Percentiles rank a stretch among this genome's conserved stretches.
Evolutionary conservation across 1,139 yeast species (phyloP).

Genomic region (Suhomyces yuchorum): DNA sequence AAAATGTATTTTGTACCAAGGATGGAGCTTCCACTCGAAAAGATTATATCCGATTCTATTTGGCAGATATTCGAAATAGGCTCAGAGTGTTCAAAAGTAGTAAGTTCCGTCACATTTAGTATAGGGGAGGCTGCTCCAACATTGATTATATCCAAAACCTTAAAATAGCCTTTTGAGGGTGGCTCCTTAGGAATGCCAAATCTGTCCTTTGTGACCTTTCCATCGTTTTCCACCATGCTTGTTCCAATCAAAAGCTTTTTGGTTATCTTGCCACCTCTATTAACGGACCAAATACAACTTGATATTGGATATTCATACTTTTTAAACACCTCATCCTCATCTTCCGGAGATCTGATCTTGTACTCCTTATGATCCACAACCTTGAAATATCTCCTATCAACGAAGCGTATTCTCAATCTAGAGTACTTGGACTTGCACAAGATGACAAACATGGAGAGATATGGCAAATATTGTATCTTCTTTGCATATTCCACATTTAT

Average conservation of each 20-base stretch:
- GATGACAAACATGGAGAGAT: conserved; percentile 35
- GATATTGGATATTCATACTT: conserved; percentile 40
- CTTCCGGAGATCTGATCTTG: conserved; percentile 22
- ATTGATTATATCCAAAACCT: conserved; percentile 44
- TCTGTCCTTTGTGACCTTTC: neutral
- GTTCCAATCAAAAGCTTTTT: conserved; percentile 49
- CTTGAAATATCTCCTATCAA: conserved; percentile 36
- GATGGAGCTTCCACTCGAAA: conserved; percentile 36
- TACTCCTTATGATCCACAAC: conserved; percentile 13
- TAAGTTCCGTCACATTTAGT: conserved; percentile 36
- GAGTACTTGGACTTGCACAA: conserved; percentile 36
- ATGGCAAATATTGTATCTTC: conserved; percentile 19
- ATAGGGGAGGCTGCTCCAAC: conserved; percentile 21
- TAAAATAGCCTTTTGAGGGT: conserved; percentile 35
- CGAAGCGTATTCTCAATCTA: conserved; percentile 30
- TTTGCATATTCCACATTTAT: conserved; percentile 42
- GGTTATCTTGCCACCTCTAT: conserved; percentile 36
- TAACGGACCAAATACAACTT: conserved; percentile 38
- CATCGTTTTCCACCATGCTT: conserved; percentile 16
- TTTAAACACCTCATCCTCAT: conserved; percentile 28
- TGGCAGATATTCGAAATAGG: conserved; percentile 46
- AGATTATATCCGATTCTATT: conserved; percentile 35
- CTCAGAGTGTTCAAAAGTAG: conserved; percentile 35
- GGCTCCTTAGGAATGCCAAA: conserved; percentile 5
- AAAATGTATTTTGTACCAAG: conserved; percentile 43